Evolutionary conservation across 2,329 filamentous ascomycete species (phyloP).

Genomic region (Zopfia rhizophila): DNA sequence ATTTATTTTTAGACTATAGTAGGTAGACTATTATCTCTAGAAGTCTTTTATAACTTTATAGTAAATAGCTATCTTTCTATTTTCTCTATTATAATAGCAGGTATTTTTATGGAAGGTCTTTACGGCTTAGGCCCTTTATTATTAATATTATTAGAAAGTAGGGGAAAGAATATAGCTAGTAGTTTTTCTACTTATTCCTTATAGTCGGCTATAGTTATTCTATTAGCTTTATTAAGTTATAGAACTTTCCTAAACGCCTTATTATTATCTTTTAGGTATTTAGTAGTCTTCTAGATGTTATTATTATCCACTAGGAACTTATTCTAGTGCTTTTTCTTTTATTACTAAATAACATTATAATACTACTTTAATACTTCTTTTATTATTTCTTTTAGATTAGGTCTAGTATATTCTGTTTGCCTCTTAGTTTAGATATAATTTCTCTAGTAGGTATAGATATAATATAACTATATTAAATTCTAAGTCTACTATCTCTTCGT

Average conservation of each 20-base stretch:
- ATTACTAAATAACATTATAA: constrained; percentile 18
- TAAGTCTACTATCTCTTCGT: too few species aligned
- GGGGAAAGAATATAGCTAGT: constrained; percentile 16
- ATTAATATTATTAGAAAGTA: constrained; percentile 13
- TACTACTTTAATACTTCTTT: constrained; percentile 16
- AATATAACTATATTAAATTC: too few species aligned
- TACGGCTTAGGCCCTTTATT: constrained; percentile 14
- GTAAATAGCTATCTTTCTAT: constrained; percentile 16
- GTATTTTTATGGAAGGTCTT: constrained; percentile 13
- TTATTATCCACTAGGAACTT: constrained; percentile 17
- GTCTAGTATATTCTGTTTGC: constrained; percentile 10
- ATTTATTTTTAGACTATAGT: constrained; percentile 21
- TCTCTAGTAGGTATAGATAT: too few species aligned
- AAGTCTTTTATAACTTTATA: constrained; percentile 20
- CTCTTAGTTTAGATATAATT: too few species aligned
- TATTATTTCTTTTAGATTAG: constrained; percentile 15
- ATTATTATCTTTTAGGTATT: constrained; percentile 17
- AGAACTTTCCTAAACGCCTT: constrained; percentile 21
- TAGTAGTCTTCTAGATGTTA: constrained; percentile 19
- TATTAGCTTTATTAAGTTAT: constrained; percentile 14
- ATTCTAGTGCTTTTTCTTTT: constrained; percentile 23
- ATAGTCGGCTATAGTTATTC: constrained; percentile 14
- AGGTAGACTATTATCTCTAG: constrained; percentile 16
- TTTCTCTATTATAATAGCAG: constrained; percentile 14
- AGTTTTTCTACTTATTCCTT: constrained; percentile 15